A percentile compares a stretch with the other conserved stretches of the same genome.
phyloP scores from a whole-genome alignment of 495 filamentous ascomycete genomes.

The Talaromyces trachyspermus region DNA sequence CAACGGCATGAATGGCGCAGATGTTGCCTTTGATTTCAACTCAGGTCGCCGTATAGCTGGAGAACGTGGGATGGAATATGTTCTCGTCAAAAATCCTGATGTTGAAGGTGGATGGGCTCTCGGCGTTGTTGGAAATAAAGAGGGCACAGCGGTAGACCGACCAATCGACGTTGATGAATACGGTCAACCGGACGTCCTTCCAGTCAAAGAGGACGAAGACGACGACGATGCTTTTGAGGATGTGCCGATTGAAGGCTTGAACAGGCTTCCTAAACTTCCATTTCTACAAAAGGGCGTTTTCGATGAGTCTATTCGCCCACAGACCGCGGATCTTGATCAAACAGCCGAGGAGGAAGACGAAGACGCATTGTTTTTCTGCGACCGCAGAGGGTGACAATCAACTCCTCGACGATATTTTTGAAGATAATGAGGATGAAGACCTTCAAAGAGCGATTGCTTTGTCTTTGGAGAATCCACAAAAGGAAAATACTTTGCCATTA shows the following conservation, averaged over 20 bases:
- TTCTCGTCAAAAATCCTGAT: slow-evolving; percentile 88
- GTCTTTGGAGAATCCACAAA: slow-evolving; percentile 48
- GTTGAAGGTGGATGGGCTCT: slow-evolving; percentile 97
- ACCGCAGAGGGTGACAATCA: slow-evolving; percentile 24
- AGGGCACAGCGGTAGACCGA: slow-evolving; percentile 63
- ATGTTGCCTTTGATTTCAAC: slow-evolving; percentile 54
- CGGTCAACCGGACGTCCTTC: slow-evolving; percentile 39
- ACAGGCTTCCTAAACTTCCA: slow-evolving; percentile 67
- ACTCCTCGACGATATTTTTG: slow-evolving; percentile 34
- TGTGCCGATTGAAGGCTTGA: slow-evolving; percentile 89
- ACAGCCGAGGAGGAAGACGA: slow-evolving; percentile 25
- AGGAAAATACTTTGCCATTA: slow-evolving; percentile 16
- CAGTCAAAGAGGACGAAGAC: slow-evolving; percentile 46
- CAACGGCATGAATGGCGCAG: slow-evolving; percentile 75
- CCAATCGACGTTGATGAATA: slow-evolving; percentile 85
- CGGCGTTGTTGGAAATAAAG: slow-evolving; percentile 82
- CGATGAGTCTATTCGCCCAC: slow-evolving; percentile 28
- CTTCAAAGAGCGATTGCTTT: slow-evolving; percentile 75
- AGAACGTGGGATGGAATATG: slow-evolving; percentile 87
- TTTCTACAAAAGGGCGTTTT: slow-evolving; percentile 32
- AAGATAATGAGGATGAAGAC: slow-evolving; percentile 61
- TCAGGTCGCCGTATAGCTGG: slow-evolving; percentile 69
- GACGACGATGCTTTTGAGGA: slow-evolving; percentile 81
- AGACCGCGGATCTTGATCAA: slow-evolving; percentile 23
- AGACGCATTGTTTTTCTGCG: slow-evolving; percentile 63